These are phyloP conservation scores for Leucoagaricus sp. DNA, from an alignment of 1,284 basidiomycete genomes.

Conservation along the genomic window DNA sequence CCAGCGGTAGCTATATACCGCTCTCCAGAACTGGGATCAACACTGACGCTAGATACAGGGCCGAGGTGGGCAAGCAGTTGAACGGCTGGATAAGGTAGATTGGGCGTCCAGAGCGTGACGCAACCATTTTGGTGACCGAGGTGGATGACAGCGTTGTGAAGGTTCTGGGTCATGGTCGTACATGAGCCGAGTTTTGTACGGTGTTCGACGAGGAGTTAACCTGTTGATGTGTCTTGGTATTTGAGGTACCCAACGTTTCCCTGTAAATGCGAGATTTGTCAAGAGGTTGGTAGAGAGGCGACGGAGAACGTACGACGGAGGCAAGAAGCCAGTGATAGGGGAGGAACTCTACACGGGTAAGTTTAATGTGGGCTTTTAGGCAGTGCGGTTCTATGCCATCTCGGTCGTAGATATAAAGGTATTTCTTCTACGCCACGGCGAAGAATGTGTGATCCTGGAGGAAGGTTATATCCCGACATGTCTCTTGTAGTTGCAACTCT, in stretches of 20 bases:
- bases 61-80: slow-evolving; percentile 91
- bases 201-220: slow-evolving; percentile 84
- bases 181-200: slow-evolving; percentile 91
- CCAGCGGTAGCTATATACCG: slow-evolving; percentile 92
- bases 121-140: slow-evolving; percentile 92
- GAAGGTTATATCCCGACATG: slow-evolving; percentile 92
- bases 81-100: slow-evolving; percentile 88
- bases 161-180: slow-evolving; percentile 88
- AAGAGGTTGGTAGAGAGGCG: background rate
- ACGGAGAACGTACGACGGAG: slow-evolving; percentile 61
- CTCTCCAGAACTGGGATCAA: slow-evolving; percentile 85
- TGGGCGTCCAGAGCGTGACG: slow-evolving; percentile 96
- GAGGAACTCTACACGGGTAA: slow-evolving; percentile 88
- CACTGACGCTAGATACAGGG: slow-evolving; percentile 79
- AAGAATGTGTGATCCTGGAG: slow-evolving; percentile 92
- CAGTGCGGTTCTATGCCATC: slow-evolving; percentile 93
- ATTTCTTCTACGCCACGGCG: slow-evolving; percentile 96
- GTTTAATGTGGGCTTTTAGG: slow-evolving; percentile 85
- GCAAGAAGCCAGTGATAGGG: slow-evolving; percentile 96
- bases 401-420: slow-evolving; percentile 95
- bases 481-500: slow-evolving; percentile 90
- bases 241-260: slow-evolving; percentile 91
- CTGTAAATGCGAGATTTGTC: slow-evolving; percentile 35
- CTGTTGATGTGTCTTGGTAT: slow-evolving; percentile 97
- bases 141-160: slow-evolving; percentile 90